Evolutionary conservation across 495 filamentous ascomycete species (phyloP).

Genomic region (Penicillium paradoxum): DNA sequence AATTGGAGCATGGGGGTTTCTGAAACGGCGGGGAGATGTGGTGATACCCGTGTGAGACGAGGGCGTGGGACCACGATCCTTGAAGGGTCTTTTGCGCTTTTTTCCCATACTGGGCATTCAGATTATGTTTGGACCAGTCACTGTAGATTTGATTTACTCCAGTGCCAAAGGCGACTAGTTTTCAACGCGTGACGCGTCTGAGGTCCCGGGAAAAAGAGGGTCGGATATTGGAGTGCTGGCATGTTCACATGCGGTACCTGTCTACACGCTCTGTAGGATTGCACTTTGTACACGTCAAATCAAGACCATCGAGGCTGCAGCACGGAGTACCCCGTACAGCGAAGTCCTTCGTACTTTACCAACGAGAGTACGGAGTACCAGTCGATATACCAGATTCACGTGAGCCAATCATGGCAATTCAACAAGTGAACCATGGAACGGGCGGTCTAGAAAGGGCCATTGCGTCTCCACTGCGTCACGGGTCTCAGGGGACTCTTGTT

Average conservation of each 20-base stretch:
- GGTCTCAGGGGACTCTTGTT: no score
- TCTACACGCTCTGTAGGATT: neutral
- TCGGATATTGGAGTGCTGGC: neutral
- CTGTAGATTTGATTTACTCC: neutral
- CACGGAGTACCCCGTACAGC: no score
- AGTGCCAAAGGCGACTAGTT: neutral
- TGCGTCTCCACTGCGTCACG: conserved; percentile 30
- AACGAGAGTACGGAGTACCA: no score
- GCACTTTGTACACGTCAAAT: neutral
- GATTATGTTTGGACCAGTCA: neutral
- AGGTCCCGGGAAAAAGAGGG: neutral
- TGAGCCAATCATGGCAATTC: neutral
- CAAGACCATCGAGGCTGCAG: no score
- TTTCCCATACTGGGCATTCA: conserved; percentile 31
- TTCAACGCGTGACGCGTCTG: neutral
- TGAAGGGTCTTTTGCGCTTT: conserved; percentile 41
- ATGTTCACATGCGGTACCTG: neutral
- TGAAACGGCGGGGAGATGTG: conserved; percentile 17
- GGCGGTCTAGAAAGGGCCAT: conserved; percentile 30
- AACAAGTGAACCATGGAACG: conserved; percentile 30
- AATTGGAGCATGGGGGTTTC: conserved; percentile 8
- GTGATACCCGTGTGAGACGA: conserved; percentile 20
- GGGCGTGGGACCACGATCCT: conserved; percentile 18
- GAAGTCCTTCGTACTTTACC: no score
- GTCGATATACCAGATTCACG: neutral